phyloP scores from a whole-genome alignment of 805 yeast genomes.

The Suhomyces faveliae region DNA sequence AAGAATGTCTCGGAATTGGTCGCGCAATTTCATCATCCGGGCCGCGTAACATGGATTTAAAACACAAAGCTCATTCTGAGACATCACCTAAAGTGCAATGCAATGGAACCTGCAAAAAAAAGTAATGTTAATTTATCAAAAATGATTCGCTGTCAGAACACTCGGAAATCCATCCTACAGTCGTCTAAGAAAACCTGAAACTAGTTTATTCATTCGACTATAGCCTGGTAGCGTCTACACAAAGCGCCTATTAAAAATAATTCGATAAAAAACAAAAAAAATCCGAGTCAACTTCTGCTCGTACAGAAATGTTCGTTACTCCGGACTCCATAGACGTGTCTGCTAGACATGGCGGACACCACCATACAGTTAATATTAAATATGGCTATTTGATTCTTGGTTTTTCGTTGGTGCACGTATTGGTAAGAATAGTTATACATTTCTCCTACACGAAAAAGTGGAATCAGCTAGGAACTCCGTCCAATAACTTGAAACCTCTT shows the following conservation, averaged over 20 bases:
- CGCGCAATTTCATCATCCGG: background rate
- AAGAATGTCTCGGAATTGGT: background rate
- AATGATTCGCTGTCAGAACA: background rate
- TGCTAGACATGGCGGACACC: conserved; percentile 47
- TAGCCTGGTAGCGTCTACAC: background rate
- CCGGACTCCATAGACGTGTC: background rate
- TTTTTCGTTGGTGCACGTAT: conserved; percentile 40
- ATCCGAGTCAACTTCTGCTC: background rate
- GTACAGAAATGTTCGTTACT: background rate
- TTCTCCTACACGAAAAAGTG: conserved; percentile 33
- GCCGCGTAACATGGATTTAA: background rate
- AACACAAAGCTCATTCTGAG: background rate
- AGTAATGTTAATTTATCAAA: background rate
- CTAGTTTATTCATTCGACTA: background rate
- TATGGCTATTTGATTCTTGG: conserved; percentile 57
- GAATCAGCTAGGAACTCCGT: conserved; percentile 31
- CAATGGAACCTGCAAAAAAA: background rate
- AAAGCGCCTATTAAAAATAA: background rate
- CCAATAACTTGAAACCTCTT: background rate
- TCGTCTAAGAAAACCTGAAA: background rate
- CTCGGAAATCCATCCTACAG: background rate
- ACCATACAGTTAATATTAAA: conserved; percentile 56
- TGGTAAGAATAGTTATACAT: conserved; percentile 32
- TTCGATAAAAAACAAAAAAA: background rate
- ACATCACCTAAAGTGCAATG: background rate